Evolutionary conservation across 2,329 filamentous ascomycete genomes (phyloP).

Genomic region (Paramyrothecium sp.): DNA sequence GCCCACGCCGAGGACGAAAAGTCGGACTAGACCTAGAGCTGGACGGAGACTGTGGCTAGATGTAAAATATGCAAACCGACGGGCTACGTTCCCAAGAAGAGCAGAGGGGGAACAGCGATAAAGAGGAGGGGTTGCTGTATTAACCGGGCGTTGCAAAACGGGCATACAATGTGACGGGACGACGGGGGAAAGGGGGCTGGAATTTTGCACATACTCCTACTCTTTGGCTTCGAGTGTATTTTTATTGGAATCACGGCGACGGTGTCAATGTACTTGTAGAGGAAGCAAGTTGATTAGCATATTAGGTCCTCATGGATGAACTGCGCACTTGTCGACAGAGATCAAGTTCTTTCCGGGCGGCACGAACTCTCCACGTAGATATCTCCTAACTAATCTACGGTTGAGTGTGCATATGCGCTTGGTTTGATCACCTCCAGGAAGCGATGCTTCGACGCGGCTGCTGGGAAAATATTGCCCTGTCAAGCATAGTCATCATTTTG

Average conservation of each 20-base stretch:
- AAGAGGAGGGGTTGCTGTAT: neutral
- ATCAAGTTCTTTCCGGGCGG: no score
- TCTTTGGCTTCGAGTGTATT: neutral
- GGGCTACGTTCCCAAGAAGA: neutral
- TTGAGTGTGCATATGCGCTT: no score
- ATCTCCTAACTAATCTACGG: no score
- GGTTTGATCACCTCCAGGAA: no score
- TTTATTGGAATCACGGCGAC: neutral
- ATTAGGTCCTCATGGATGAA: neutral
- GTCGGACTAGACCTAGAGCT: constrained; percentile 23
- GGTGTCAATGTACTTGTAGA: neutral
- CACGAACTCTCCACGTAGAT: no score
- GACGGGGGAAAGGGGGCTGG: no score
- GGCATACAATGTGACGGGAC: neutral
- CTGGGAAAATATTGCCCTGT: no score
- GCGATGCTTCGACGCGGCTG: no score
- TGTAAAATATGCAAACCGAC: neutral
- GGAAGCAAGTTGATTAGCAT: neutral
- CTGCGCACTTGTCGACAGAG: no score
- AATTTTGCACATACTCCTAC: neutral
- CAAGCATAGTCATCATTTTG: no score
- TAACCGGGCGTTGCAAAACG: neutral
- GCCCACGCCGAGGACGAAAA: constrained; percentile 33
- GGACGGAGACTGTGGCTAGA: neutral
- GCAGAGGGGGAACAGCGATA: neutral